Evolutionary conservation across 352 stramenopile species (phyloP).

Genomic region (Phytophthora lateralis): DNA sequence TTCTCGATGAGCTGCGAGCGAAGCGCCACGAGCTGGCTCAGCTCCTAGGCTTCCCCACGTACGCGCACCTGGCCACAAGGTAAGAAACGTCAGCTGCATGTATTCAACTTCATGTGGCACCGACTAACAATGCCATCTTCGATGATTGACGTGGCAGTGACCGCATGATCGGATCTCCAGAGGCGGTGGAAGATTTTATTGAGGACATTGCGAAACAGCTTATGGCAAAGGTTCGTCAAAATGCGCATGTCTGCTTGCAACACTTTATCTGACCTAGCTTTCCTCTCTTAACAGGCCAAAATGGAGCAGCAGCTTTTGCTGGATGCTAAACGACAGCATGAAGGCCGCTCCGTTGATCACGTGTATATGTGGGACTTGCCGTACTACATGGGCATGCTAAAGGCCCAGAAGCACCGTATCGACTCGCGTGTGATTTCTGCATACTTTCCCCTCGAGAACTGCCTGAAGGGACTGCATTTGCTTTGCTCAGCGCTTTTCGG

Average conservation of each 20-base stretch:
- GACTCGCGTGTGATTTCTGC: constrained; percentile 79
- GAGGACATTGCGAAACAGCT: constrained; percentile 61
- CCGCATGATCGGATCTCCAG: constrained; percentile 86
- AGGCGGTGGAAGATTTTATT: constrained; percentile 74
- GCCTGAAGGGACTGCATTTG: constrained; percentile 89
- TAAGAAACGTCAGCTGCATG: constrained; percentile 32
- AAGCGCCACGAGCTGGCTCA: constrained; percentile 90
- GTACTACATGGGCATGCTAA: constrained; percentile 93
- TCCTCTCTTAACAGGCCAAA: constrained; percentile 39
- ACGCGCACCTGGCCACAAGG: constrained; percentile 91
- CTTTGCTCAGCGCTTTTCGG: constrained; percentile 92
- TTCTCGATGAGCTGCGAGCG: constrained; percentile 87
- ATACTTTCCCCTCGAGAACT: constrained; percentile 94
- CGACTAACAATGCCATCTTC: constrained; percentile 1
- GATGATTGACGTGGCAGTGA: constrained; percentile 41
- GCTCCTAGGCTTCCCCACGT: constrained; percentile 90
- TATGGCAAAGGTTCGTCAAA: constrained; percentile 67
- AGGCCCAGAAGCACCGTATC: constrained; percentile 71
- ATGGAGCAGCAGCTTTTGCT: constrained; percentile 65
- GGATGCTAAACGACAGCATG: constrained; percentile 63
- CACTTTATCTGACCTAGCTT: not conserved
- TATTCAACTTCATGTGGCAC: constrained; percentile 1
- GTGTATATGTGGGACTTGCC: constrained; percentile 95
- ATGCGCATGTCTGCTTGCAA: not conserved
- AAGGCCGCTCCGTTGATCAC: constrained; percentile 43